A percentile compares a stretch with the other conserved stretches of the same genome.
phyloP scores from a whole-genome alignment of 441 rosid species.

The Raphanus hybrid region DNA sequence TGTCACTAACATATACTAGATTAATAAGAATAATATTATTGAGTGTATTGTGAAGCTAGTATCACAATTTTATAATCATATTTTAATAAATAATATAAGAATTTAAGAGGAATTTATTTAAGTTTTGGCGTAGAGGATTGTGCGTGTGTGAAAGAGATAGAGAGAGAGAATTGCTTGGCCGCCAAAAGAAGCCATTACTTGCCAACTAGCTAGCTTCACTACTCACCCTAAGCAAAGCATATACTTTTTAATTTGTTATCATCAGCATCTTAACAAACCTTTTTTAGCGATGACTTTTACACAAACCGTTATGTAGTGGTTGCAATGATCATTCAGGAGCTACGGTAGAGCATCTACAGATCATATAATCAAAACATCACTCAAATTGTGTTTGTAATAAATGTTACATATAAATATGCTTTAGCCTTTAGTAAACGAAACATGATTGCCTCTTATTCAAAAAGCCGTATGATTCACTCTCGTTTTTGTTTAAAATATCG shows the following conservation, averaged over 20 bases:
- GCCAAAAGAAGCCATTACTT: slow-evolving; percentile 47
- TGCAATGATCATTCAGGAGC: slow-evolving; percentile 20
- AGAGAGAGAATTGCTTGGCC: slow-evolving; percentile 44
- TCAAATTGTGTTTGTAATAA: not conserved
- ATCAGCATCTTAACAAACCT: not conserved
- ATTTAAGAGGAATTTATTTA: slow-evolving; percentile 6
- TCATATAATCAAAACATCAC: not conserved
- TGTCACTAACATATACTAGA: slow-evolving; percentile 17
- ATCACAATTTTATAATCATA: slow-evolving; percentile 11
- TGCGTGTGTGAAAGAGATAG: not conserved
- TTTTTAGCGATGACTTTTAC: slow-evolving; percentile 1
- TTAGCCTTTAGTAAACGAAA: not conserved
- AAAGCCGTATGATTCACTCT: slow-evolving; percentile 3
- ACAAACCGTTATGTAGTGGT: slow-evolving; percentile 28
- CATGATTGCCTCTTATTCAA: not conserved
- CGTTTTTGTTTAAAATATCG: not conserved
- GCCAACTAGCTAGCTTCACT: slow-evolving; percentile 49
- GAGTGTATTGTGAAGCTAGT: slow-evolving; percentile 42
- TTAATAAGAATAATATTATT: slow-evolving; percentile 23
- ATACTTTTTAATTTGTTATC: not conserved
- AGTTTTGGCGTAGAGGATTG: slow-evolving; percentile 39
- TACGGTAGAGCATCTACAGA: not conserved
- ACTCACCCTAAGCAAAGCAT: slow-evolving; percentile 38
- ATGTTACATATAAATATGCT: not conserved
- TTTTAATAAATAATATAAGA: not conserved